Conservation (phyloP, 208 protist species). For the Leishmania arabica region DNA sequence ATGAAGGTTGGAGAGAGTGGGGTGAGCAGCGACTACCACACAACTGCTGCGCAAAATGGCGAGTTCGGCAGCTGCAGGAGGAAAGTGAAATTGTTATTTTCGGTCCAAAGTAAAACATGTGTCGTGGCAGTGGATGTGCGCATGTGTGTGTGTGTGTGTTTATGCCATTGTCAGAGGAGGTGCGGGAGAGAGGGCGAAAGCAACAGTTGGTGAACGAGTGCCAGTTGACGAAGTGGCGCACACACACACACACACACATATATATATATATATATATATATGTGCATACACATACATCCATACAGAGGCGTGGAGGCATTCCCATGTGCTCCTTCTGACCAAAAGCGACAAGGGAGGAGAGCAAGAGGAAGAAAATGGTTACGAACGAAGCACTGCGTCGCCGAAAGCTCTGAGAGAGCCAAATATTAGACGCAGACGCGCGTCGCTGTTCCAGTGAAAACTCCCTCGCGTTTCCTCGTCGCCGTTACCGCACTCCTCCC, state of each 20-base stretch:
- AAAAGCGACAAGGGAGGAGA: background rate
- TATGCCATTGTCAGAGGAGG: background rate
- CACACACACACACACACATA: too few relatives aligned
- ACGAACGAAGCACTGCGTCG: background rate
- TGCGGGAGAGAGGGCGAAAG: background rate
- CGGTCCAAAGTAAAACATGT: background rate
- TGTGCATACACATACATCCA: background rate
- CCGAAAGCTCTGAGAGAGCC: background rate
- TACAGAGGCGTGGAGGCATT: background rate
- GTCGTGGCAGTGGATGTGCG: background rate
- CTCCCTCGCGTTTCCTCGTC: background rate
- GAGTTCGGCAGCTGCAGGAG: background rate
- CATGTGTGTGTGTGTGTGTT: background rate
- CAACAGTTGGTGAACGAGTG: background rate
- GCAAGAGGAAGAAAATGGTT: background rate
- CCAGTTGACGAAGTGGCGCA: background rate
- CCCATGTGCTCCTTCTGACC: background rate
- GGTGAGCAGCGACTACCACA: background rate
- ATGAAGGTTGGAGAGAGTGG: background rate
- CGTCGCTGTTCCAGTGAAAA: background rate
- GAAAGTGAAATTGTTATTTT: background rate
- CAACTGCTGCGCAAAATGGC: background rate
- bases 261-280: too few relatives aligned
- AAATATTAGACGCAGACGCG: background rate
- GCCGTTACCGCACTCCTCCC: background rate